Evolutionary conservation across 495 filamentous ascomycete species (phyloP).

Genomic region (Aspergillus sclerotioniger): DNA sequence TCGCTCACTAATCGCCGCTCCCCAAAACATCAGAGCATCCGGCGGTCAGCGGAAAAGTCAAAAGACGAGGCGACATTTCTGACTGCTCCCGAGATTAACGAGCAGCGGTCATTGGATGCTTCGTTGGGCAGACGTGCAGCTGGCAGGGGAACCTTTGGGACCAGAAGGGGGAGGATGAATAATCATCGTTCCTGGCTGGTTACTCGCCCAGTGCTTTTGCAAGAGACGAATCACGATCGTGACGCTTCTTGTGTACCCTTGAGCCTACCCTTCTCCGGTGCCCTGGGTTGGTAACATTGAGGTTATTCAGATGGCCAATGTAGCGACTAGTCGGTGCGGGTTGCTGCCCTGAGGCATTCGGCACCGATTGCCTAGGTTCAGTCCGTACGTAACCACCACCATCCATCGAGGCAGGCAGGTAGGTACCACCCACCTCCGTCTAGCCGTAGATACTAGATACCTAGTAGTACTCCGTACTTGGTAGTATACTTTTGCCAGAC

Average conservation of each 20-base stretch:
- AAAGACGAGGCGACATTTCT: conserved; percentile 30
- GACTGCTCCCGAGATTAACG: conserved; percentile 33
- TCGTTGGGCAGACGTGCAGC: conserved; percentile 52
- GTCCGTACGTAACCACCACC: not conserved
- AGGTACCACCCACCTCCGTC: not conserved
- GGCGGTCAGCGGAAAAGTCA: conserved; percentile 38
- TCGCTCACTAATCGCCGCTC: conserved; percentile 7
- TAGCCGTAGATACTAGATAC: too few species aligned
- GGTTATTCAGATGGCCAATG: not conserved
- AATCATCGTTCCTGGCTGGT: conserved; percentile 8
- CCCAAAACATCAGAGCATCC: conserved; percentile 18
- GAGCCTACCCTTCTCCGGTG: not conserved
- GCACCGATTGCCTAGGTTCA: not conserved
- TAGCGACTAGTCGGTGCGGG: not conserved
- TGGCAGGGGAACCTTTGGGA: conserved; percentile 11
- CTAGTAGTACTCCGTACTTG: not conserved
- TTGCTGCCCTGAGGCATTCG: conserved; percentile 1
- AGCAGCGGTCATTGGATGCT: conserved; percentile 44
- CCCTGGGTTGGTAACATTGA: not conserved
- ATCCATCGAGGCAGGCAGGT: not conserved
- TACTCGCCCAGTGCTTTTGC: conserved; percentile 2
- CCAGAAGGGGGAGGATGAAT: conserved; percentile 9
- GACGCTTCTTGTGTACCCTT: conserved; percentile 5
- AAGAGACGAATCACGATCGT: conserved; percentile 7
- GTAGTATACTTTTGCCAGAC: not conserved